Percentiles rank a stretch among this genome's conserved stretches.
phyloP scores from a whole-genome alignment of 176 grass and related monocot genomes.

The Musa acuminata region DNA sequence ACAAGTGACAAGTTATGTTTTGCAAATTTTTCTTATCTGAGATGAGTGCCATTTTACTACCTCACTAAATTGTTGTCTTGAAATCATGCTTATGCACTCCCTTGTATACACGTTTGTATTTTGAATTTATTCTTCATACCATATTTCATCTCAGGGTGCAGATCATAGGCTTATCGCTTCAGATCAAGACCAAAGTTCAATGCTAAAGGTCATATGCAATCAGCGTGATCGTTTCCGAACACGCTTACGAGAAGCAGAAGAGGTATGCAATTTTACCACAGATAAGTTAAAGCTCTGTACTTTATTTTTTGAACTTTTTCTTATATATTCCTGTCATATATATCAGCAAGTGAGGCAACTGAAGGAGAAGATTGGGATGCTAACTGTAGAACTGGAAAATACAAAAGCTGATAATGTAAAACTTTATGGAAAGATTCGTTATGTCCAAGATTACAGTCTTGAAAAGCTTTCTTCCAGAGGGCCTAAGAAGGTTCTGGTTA shows the following conservation, averaged over 20 bases:
- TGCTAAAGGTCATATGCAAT: constrained; percentile 99
- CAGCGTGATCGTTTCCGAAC: constrained; percentile 93
- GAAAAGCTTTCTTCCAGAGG: constrained; percentile 97
- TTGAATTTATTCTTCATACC: background rate
- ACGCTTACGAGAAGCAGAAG: constrained; percentile 81
- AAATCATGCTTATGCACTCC: background rate
- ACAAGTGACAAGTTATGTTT: no score
- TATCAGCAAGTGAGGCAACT: constrained; percentile 84
- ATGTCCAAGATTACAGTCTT: constrained; percentile 91
- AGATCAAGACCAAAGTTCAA: constrained; percentile 98
- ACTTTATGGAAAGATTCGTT: constrained; percentile 93
- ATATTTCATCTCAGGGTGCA: constrained; percentile 49
- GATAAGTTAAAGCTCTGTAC: background rate
- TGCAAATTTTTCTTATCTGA: no score
- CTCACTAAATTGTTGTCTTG: no score
- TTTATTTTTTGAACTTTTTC: background rate
- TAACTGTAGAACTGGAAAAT: constrained; percentile 88
- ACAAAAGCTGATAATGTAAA: constrained; percentile 97
- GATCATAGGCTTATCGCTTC: constrained; percentile 59
- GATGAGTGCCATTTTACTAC: no score
- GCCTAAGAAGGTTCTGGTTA: constrained; percentile 74
- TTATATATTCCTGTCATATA: constrained; percentile 13
- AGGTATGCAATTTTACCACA: constrained; percentile 41
- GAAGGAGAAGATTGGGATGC: constrained; percentile 85
- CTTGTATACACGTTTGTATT: background rate